Conservation (phyloP, 2,329 filamentous ascomycete genomes). For the Triangularia setosa region DNA sequence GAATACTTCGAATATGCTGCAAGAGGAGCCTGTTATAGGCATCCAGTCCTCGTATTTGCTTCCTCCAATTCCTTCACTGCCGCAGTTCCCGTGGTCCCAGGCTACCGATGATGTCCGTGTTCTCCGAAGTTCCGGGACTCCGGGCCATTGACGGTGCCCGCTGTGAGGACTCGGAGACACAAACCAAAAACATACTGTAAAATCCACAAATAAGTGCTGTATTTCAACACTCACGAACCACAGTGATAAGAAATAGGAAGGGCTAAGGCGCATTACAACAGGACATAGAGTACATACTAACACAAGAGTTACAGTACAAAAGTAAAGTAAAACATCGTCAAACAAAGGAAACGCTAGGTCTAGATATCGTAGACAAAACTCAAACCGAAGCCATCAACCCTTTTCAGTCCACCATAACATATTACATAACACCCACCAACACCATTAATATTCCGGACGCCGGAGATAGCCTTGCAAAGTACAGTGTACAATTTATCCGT, state of each 20-base stretch:
- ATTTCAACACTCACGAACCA: too few relatives aligned
- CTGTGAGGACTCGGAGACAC: too few relatives aligned
- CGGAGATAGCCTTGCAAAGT: background rate
- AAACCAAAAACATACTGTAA: too few relatives aligned
- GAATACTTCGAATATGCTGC: too few relatives aligned
- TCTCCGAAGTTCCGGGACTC: too few relatives aligned
- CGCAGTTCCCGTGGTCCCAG: too few relatives aligned
- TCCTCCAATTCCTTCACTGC: too few relatives aligned
- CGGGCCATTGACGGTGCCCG: too few relatives aligned
- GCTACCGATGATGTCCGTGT: too few relatives aligned
- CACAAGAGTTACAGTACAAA: background rate
- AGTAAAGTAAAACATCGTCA: background rate
- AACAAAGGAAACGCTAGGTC: background rate
- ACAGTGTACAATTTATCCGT: conserved; percentile 2
- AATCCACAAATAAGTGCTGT: background rate
- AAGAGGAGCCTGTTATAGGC: too few relatives aligned
- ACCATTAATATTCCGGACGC: background rate
- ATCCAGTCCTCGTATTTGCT: too few relatives aligned
- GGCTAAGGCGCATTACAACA: background rate
- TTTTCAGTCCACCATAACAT: background rate
- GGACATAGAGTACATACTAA: background rate
- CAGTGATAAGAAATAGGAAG: too few relatives aligned
- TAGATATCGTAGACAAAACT: background rate
- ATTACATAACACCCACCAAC: background rate
- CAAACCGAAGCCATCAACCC: background rate